Evolutionary conservation across 1,139 yeast species (phyloP).

Genomic region (Scheffersomyces parashehatae): DNA sequence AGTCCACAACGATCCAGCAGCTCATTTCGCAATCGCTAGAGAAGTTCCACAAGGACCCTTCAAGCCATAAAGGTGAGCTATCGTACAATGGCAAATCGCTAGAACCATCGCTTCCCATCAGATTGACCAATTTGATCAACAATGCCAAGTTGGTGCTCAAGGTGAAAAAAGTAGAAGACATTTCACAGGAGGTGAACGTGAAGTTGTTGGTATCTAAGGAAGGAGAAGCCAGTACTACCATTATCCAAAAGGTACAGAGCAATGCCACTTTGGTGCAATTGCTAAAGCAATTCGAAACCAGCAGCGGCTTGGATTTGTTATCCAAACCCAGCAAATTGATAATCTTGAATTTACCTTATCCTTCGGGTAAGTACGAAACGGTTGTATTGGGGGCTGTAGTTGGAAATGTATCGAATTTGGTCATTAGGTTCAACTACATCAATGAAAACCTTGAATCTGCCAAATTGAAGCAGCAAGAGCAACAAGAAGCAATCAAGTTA

Average conservation of each 20-base stretch:
- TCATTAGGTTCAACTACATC: conserved; percentile 20
- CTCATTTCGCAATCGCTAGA: conserved; percentile 24
- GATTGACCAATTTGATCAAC: conserved; percentile 34
- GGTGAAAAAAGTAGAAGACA: conserved; percentile 6
- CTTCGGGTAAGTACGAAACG: conserved; percentile 5
- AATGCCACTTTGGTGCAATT: conserved; percentile 6
- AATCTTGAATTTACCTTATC: conserved; percentile 10
- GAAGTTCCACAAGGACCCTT: conserved; percentile 23
- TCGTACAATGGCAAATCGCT: conserved; percentile 29
- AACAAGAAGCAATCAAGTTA: conserved; percentile 19
- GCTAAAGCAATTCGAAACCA: conserved; percentile 7
- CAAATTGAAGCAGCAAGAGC: conserved; percentile 12
- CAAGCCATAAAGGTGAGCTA: conserved; percentile 26
- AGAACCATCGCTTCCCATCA: conserved; percentile 34
- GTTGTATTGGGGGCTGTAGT: conserved; percentile 8
- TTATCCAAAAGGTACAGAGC: conserved; percentile 9
- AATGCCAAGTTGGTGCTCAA: conserved; percentile 31
- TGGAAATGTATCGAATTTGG: conserved; percentile 18
- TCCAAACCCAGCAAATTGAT: conserved; percentile 8
- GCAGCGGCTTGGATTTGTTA: conserved; percentile 6
- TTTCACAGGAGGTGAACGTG: conserved; percentile 6
- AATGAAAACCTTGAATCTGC: conserved; percentile 10
- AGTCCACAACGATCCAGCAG: conserved; percentile 30
- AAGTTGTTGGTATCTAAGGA: conserved; percentile 10
- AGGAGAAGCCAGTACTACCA: conserved; percentile 5